Evolutionary conservation across 306 rosid genomes (phyloP), one percentile per base, ranked within the genome.

Genomic region (Cucumis melo): DNA sequence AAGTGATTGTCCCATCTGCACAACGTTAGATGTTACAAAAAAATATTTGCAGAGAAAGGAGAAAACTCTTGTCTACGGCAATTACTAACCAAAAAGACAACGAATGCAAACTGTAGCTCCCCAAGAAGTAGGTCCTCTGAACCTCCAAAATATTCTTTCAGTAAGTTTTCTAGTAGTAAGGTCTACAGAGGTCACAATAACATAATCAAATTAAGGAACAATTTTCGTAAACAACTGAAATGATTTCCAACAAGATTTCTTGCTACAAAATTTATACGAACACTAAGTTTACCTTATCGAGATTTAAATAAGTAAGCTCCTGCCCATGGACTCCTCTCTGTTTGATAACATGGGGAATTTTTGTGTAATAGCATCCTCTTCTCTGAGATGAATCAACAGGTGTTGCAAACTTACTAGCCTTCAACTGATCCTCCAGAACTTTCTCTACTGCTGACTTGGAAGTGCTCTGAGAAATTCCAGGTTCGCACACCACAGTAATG

Each of bases 1-100:
- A 48, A 93, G 89, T 4, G 98, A 93, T 77, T 93, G 98, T 56
- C 98, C 98, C 98, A 93, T 91, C 96, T 91, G 84, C 87, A 73
- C 11, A 62, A 65, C 57, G 68, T 81, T 73, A 74, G 67, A 75
- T 75, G 75, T 80, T 71, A 82, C 42, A 64, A 53, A 82, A 34
- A 63, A 56, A 73, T 75, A 75, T 73, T 70, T 34, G 46, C 77
- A 75, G 10, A 3, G 73, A 42, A 77, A 78, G 76, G 42, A 17
- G 64, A 20, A 34, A 78, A 64, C 44, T 42, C 24, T 57, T 73
- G 55, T n/a, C 56, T 61, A n/a, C 48, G 59, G 66, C 48, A 61
- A 24, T 75, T 51, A 73, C 84, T 24, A 82, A 90, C 98, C 92
- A 90, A 78, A 83, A 93, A 88, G 48, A 92, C 92, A 81, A 90